Conservation (phyloP, 768 basidiomycete species). For the Hericium rajendrae region DNA sequence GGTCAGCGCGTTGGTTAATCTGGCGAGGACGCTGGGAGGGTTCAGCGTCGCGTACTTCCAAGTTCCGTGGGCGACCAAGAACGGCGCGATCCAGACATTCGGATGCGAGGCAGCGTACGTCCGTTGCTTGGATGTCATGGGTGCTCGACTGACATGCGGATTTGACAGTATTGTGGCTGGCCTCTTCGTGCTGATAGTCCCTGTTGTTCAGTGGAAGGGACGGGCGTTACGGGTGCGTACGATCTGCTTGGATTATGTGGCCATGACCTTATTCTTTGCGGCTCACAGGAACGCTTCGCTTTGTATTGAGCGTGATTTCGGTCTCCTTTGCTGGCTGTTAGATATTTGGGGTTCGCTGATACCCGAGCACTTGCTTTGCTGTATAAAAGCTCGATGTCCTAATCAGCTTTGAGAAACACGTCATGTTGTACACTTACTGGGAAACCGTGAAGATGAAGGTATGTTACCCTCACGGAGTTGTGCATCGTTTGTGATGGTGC, state of each 20-base stretch:
- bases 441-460: too few relatives aligned
- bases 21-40: slow-evolving; percentile 46
- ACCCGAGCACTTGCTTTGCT: too few relatives aligned
- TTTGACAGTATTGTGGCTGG: slow-evolving; percentile 33
- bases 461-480: too few relatives aligned
- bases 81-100: slow-evolving; percentile 52
- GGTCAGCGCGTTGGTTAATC: slow-evolving; percentile 50
- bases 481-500: too few relatives aligned
- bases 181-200: slow-evolving; percentile 41
- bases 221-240: slow-evolving; percentile 31
- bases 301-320: too few relatives aligned
- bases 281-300: too few relatives aligned
- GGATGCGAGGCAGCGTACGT: slow-evolving; percentile 54
- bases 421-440: too few relatives aligned
- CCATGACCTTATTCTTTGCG: too few relatives aligned
- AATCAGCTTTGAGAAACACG: too few relatives aligned
- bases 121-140: not conserved
- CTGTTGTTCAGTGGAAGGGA: slow-evolving; percentile 40
- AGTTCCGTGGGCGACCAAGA: slow-evolving; percentile 48
- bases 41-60: slow-evolving; percentile 60
- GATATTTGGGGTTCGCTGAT: too few relatives aligned
- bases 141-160: not conserved
- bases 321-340: too few relatives aligned
- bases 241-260: not conserved
- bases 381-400: too few relatives aligned